Conservation (phyloP, 305 asterid genomes). For the Fraxinus angustifolia region DNA sequence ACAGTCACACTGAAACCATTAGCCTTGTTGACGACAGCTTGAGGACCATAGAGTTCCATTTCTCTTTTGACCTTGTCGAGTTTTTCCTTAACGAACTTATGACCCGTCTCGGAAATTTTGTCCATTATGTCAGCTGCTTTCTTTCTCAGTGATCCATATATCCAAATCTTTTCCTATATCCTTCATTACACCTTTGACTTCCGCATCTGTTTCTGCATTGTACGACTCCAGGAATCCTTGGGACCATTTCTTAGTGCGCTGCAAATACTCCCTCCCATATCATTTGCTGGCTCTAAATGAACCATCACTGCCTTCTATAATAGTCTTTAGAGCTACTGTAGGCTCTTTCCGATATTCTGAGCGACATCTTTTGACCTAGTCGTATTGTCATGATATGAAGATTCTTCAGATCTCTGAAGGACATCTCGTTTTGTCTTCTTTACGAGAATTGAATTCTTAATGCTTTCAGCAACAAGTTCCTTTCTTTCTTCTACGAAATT, state of each 20-base stretch:
- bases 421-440: slow-evolving; percentile 28
- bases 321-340: slow-evolving; percentile 46
- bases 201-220: slow-evolving; percentile 80
- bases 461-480: slow-evolving; percentile 38
- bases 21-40: slow-evolving; percentile 53
- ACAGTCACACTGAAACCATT: no score
- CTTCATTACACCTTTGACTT: slow-evolving; percentile 70
- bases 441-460: slow-evolving; percentile 32
- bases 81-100: slow-evolving; percentile 52
- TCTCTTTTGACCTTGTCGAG: slow-evolving; percentile 82
- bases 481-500: slow-evolving; percentile 45
- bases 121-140: slow-evolving; percentile 75
- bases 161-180: slow-evolving; percentile 86
- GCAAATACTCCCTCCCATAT: slow-evolving; percentile 85
- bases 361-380: slow-evolving; percentile 24
- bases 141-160: slow-evolving; percentile 91
- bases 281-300: slow-evolving; percentile 68
- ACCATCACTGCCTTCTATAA: slow-evolving; percentile 85
- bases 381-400: slow-evolving; percentile 35
- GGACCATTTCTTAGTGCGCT: slow-evolving; percentile 96
- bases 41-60: slow-evolving; percentile 87
- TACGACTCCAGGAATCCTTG: slow-evolving; percentile 70
- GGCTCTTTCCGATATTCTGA: slow-evolving; percentile 25
- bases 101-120: slow-evolving; percentile 67
- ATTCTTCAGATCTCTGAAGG: slow-evolving; percentile 32